These are phyloP conservation scores for Peterozyma toletana DNA, from an alignment of 805 yeast species.

Conservation along the genomic window DNA sequence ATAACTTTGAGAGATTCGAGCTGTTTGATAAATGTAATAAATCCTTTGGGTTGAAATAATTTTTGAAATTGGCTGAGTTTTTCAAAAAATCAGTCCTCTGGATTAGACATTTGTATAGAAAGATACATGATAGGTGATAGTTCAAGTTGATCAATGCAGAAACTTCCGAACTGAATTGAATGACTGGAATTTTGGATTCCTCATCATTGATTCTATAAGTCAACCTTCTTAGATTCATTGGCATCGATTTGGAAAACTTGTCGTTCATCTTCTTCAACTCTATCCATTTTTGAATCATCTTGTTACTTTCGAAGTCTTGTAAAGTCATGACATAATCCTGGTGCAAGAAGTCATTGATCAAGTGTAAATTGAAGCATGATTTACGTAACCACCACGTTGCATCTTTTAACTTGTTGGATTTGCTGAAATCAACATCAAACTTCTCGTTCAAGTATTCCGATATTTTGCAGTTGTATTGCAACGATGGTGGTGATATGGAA, in stretches of 20 bases:
- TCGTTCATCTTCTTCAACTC: constrained; percentile 6
- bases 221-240: constrained; percentile 1
- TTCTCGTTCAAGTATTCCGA: constrained; percentile 3
- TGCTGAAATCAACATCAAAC: constrained; percentile 7
- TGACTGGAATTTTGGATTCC: constrained; percentile 2
- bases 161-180: constrained; percentile 2
- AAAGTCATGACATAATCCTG: constrained; percentile 7
- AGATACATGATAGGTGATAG: constrained; percentile 7
- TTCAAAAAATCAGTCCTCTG: neutral
- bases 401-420: constrained; percentile 1
- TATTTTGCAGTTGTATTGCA: neutral
- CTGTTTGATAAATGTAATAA: neutral
- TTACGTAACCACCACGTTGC: constrained; percentile 11
- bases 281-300: constrained; percentile 9
- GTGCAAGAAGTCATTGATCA: constrained; percentile 4
- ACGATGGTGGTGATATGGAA: constrained; percentile 1
- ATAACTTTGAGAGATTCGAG: constrained; percentile 1
- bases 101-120: constrained; percentile 3
- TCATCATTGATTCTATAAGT: neutral
- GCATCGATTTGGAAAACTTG: constrained; percentile 6
- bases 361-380: constrained; percentile 5
- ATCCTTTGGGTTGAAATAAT: neutral
- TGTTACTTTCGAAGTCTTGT: constrained; percentile 1
- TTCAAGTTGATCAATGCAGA: constrained; percentile 6
- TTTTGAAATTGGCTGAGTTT: neutral